Conservation (phyloP, 2,329 filamentous ascomycete species). For the Periconia digitata region DNA sequence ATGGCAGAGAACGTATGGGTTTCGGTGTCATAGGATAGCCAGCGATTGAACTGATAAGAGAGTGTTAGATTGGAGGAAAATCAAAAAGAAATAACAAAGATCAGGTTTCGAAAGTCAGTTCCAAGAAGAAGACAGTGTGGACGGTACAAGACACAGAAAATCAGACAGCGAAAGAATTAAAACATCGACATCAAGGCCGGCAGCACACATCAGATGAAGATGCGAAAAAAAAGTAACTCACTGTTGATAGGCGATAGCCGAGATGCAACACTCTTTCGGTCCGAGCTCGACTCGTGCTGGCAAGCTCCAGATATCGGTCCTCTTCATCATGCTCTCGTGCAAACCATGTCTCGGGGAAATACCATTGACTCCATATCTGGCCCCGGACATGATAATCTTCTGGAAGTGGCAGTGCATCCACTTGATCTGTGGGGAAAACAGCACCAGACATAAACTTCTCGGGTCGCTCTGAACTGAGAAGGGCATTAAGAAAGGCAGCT, state of each 20-base stretch:
- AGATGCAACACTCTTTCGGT: conserved; percentile 63
- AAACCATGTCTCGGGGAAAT: conserved; percentile 64
- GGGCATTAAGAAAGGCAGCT: conserved; percentile 55
- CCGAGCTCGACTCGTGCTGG: conserved; percentile 60
- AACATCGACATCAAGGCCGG: neutral
- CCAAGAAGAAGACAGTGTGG: neutral
- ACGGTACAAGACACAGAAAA: neutral
- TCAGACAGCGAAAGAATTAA: neutral
- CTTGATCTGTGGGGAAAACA: conserved; percentile 53
- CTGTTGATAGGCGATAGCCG: conserved; percentile 50
- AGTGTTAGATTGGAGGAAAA: conserved; percentile 20
- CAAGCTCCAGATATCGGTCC: conserved; percentile 64
- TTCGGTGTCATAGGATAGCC: conserved; percentile 31
- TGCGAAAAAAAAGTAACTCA: conserved; percentile 14
- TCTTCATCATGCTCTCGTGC: conserved; percentile 65
- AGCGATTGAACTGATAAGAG: conserved; percentile 23
- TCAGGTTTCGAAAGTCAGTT: neutral
- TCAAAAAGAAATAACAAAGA: neutral
- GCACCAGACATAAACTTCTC: conserved; percentile 27
- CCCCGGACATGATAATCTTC: conserved; percentile 71
- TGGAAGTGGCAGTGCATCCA: conserved; percentile 59
- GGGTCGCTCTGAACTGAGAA: conserved; percentile 46
- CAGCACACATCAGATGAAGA: neutral
- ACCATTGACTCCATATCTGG: conserved; percentile 60
- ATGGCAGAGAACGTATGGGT: conserved; percentile 31